phyloP scores from a whole-genome alignment of 257 asterid genomes.

The Solanum pimpinellifolium region DNA sequence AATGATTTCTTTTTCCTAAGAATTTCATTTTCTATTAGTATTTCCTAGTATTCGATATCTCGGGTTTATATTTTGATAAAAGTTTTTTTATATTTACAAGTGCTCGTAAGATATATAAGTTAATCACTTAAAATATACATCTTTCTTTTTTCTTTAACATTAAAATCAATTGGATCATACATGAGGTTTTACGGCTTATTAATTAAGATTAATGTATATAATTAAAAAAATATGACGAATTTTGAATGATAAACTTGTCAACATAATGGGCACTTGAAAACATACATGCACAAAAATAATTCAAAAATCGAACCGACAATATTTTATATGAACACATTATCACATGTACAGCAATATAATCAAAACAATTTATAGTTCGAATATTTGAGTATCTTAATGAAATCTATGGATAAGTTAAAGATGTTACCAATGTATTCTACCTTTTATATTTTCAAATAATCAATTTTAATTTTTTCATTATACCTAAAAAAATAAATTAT shows the following conservation, averaged over 20 bases:
- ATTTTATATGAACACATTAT: no score
- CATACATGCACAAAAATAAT: no score
- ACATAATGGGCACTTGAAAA: not conserved
- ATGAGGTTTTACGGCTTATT: no score
- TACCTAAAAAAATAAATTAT: not conserved
- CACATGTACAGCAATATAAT: no score
- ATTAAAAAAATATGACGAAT: no score
- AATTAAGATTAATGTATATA: no score
- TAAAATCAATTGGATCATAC: not conserved
- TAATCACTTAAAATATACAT: not conserved
- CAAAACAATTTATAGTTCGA: not conserved
- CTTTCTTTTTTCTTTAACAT: not conserved
- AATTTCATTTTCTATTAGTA: not conserved
- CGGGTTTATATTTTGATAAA: not conserved
- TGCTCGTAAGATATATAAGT: not conserved
- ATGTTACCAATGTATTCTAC: not conserved
- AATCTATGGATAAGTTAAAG: no score
- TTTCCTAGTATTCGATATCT: not conserved
- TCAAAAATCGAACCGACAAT: not conserved
- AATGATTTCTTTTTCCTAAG: not conserved
- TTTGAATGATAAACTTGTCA: not conserved
- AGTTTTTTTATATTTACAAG: not conserved
- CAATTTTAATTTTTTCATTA: not conserved
- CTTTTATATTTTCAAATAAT: no score
- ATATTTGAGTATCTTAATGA: not conserved